Base-by-base conservation (phyloP, 805 yeast genomes). In the Blastobotrys mokoenaii region DNA sequence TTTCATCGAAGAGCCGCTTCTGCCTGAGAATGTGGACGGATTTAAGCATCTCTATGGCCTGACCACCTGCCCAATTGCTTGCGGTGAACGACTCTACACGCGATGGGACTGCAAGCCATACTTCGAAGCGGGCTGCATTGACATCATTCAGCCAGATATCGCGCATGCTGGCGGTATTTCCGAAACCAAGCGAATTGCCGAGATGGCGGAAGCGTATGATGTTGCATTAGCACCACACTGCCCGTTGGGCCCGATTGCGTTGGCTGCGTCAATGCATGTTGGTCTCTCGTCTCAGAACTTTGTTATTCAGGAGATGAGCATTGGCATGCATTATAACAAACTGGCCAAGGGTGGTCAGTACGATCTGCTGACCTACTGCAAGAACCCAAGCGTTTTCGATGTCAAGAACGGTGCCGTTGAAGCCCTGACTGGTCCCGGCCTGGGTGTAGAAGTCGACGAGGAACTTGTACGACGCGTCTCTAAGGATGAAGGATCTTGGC, bases 191-290 rank as follows among this genome's bases (percentile, higher is more conserved):
- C 41, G 50, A 33, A 58, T 59, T 22, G 61, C 63, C 9, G 43
- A 43, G 15, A 54, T 58, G 59, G 60, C 61, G 10, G 63, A 59
- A 46, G 52, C 63, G 0, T 59, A 56, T 45, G 63, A 59, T 37
- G 51, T 59, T 22, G 62, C 56, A 12, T 30, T 59, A 14, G 63
- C 63, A 10, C 63, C 63, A 5, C 63, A 59, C 40, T 59, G 63
- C 30, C 63, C 63, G 10, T 50, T 59, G 15, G 63, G 63, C 3
- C 59, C 63, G 3, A 48, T 59, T 32, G 61, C 62, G 6, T 46
- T 59, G 20, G 63, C 63, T 3, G 63, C 63, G 12, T 49, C 53
- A 32, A 40, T 59, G 31, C 62, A 58, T 33, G 46, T 59, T 31
- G 63, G 52, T 2, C 44, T 52, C 11, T 45, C 58, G 7, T 42